Evolutionary conservation across 2,329 filamentous ascomycete genomes (phyloP).

Genomic region (Aspergillus awamori): DNA sequence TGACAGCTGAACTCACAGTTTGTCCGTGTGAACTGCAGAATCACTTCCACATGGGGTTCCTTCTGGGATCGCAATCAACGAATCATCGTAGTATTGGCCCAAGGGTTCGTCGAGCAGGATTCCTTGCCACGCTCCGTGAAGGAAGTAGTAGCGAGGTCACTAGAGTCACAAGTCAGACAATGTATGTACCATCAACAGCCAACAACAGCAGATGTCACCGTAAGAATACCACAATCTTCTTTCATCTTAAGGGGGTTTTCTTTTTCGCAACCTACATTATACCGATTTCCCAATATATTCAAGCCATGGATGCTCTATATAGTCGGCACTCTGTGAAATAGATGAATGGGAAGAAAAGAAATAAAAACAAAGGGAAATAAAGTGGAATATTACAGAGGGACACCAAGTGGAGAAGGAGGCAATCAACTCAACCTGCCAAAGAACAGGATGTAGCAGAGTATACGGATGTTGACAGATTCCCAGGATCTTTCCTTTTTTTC

Average conservation of each 20-base stretch:
- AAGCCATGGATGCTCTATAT: constrained; percentile 28
- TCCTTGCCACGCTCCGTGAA: neutral
- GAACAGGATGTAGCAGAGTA: neutral
- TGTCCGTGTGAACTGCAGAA: neutral
- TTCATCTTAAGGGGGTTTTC: constrained; percentile 13
- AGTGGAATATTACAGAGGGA: neutral
- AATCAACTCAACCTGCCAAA: constrained; percentile 1
- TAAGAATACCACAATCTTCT: neutral
- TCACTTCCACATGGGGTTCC: too few relatives aligned
- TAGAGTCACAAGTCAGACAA: neutral
- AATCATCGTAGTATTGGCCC: too few relatives aligned
- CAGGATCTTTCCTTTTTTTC: neutral
- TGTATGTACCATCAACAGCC: neutral
- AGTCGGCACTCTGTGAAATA: constrained; percentile 18
- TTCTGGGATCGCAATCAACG: neutral
- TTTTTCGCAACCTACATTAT: constrained; percentile 20
- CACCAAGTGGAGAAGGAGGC: neutral
- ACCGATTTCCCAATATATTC: constrained; percentile 15
- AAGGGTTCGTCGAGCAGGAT: neutral
- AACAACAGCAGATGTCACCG: neutral
- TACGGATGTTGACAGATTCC: neutral
- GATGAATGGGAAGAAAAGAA: constrained; percentile 7
- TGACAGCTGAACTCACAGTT: neutral
- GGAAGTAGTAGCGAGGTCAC: neutral
- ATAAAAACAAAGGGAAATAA: neutral